Base-by-base conservation (phyloP, 2,329 filamentous ascomycete genomes). In the Xylaria sp. region DNA sequence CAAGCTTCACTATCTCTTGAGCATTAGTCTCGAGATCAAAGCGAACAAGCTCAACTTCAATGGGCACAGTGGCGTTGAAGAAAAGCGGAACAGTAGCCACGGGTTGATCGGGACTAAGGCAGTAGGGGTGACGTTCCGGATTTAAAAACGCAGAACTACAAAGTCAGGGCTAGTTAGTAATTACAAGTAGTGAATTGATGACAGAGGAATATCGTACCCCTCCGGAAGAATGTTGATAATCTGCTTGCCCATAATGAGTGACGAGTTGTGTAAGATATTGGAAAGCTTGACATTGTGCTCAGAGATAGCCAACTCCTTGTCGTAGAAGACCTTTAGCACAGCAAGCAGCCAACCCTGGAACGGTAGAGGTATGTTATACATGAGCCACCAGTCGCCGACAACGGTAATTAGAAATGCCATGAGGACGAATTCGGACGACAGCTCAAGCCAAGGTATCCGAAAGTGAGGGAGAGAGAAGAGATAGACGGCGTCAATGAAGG, bases 211-310 rank as follows among this genome's bases (percentile, higher is more conserved):
- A 5, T 63, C 83, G 69, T 76, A 90, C 81, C 96, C 96, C 82
- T 99, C 95, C 1, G 95, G 95, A 58, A 99, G 82, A 73, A 99
- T 97, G 75, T 99, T 95, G 77, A 99, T 94, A 70, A 97, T 96
- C 79, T 98, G 94, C 76, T 93, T 95, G 73, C 95, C 95, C 79
- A 97, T 85, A 67, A 99, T 98, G 72, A 98, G 84, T 21, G 94
- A 97, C 33, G 92, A 87, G 75, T 98, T 97, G 75, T 97, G 92
- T 64, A 97, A 82, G 67, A 99, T 94, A 65, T 86, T 89, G 28
- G 90, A 91, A 15, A 94, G 88, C 74, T 96, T 96, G 74, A 99
- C 94, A 73, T 89, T 92, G 69, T 91, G 89, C 76, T 97, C 96
- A n/a, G 92, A 95, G 68, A 99, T 90, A 54, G 94, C 92, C 64